Conservation (phyloP, 2,329 filamentous ascomycete species). For the Dactylellina leptospora region DNA sequence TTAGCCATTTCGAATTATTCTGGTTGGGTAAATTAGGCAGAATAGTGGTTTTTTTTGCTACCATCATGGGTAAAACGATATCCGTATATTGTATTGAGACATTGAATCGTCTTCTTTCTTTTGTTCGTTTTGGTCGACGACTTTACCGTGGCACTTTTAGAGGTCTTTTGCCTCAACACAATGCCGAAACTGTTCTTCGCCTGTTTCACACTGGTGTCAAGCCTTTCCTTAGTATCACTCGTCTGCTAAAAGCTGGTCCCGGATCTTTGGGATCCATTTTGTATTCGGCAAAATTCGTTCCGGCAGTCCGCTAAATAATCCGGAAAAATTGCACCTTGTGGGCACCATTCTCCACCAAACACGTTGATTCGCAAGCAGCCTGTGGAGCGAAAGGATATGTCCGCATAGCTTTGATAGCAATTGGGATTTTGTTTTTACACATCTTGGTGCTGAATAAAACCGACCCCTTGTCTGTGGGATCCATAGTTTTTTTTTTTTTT, state of each 20-base stretch:
- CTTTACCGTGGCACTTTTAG: neutral
- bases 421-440: neutral
- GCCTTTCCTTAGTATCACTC: neutral
- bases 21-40: conserved; percentile 51
- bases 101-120: conserved; percentile 14
- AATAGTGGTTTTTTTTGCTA: conserved; percentile 15
- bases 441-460: too few relatives aligned
- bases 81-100: neutral
- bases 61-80: conserved; percentile 28
- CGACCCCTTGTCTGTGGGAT: neutral
- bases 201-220: conserved; percentile 5
- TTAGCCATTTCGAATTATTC: conserved; percentile 18
- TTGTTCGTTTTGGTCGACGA: neutral
- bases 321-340: conserved; percentile 49
- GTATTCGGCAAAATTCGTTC: conserved; percentile 52
- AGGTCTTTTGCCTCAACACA: conserved; percentile 45
- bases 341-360: conserved; percentile 37
- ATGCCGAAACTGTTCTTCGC: conserved; percentile 10
- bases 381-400: neutral
- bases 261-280: conserved; percentile 31
- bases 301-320: conserved; percentile 43
- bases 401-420: neutral
- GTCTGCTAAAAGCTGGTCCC: neutral
- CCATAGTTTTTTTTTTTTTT: too few relatives aligned
- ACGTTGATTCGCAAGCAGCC: conserved; percentile 15